Conservation (phyloP, 2,329 filamentous ascomycete genomes). For the Thielaviopsis populi region DNA sequence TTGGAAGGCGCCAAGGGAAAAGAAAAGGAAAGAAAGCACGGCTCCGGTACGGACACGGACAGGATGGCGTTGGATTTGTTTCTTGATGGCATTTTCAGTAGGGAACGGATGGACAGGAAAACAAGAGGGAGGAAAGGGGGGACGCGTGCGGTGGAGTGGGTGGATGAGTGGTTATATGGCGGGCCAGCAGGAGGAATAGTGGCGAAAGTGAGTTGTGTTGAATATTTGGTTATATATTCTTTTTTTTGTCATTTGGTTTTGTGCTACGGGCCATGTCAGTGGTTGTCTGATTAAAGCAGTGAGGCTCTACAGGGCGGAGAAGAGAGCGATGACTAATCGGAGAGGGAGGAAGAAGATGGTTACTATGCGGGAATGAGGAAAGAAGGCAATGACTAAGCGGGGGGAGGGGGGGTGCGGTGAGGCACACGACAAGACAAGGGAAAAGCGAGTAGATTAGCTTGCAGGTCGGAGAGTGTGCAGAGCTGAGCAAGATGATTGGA, state of each 20-base stretch:
- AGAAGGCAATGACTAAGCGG: background rate
- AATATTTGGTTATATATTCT: slow-evolving; percentile 9
- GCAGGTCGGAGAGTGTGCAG: too few relatives aligned
- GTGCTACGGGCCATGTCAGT: background rate
- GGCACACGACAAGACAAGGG: too few relatives aligned
- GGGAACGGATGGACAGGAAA: background rate
- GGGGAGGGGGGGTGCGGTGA: too few relatives aligned
- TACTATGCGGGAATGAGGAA: background rate
- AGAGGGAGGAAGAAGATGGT: background rate
- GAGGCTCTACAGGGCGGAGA: background rate
- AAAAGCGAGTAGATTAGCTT: too few relatives aligned
- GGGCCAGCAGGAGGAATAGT: background rate
- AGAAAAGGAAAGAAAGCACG: too few relatives aligned
- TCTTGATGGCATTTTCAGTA: slow-evolving; percentile 5
- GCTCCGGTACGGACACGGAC: background rate
- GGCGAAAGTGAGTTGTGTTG: slow-evolving; percentile 2
- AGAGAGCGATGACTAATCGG: background rate
- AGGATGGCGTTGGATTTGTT: slow-evolving; percentile 5
- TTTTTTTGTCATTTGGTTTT: background rate
- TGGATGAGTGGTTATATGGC: background rate
- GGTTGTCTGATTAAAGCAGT: background rate
- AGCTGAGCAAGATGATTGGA: too few relatives aligned
- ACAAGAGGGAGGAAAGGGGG: background rate
- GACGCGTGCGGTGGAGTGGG: background rate
- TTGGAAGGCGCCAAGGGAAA: background rate